phyloP scores from a whole-genome alignment of 176 grass and related monocot genomes.

The Musa acuminata region DNA sequence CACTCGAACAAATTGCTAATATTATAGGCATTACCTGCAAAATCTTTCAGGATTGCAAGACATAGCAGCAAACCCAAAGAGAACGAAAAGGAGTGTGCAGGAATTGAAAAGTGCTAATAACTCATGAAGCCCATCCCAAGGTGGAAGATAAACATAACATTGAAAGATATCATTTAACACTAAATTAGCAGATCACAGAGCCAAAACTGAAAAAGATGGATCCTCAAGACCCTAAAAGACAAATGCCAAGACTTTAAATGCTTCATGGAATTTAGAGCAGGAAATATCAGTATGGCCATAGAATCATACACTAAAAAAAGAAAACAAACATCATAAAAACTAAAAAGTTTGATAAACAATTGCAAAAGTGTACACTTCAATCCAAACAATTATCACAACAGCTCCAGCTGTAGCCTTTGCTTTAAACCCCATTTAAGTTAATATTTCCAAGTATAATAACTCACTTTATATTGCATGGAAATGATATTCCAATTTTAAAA shows the following conservation, averaged over 20 bases:
- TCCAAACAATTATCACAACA: not conserved
- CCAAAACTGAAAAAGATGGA: too few species aligned
- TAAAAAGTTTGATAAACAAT: not conserved
- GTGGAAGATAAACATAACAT: too few species aligned
- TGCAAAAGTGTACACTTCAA: not conserved
- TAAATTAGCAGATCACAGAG: too few species aligned
- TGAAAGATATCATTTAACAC: too few species aligned
- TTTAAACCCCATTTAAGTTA: not conserved
- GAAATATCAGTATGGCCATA: not conserved
- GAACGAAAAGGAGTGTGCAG: not conserved
- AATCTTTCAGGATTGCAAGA: not conserved
- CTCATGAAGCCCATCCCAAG: too few species aligned
- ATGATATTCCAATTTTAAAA: too few species aligned
- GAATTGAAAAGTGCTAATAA: not conserved
- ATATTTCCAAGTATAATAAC: too few species aligned
- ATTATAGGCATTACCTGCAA: not conserved
- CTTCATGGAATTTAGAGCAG: not conserved
- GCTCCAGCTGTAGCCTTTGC: not conserved
- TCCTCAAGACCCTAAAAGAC: too few species aligned
- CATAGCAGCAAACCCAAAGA: not conserved
- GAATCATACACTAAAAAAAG: not conserved
- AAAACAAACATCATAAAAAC: too few species aligned
- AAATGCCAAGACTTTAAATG: too few species aligned
- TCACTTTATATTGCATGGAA: too few species aligned
- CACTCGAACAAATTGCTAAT: conserved; percentile 20